Base-by-base conservation (phyloP, 371 early-diverging fungal species). In the Batkoa obscura region DNA sequence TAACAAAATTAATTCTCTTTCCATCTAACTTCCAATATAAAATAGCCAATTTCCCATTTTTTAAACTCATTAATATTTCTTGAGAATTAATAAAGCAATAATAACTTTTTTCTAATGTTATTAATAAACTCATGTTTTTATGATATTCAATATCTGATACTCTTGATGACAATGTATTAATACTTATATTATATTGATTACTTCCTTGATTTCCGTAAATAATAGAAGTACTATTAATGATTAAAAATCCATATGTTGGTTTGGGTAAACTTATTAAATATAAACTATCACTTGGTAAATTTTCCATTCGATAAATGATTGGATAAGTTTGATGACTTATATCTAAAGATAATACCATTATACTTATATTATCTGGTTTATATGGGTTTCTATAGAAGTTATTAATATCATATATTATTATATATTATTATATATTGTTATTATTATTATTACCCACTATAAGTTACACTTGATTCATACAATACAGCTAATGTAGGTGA, bases 401-500 rank as follows among this genome's bases (percentile, higher is more conserved):
- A 37, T 30, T 50, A 31, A 54, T 35, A 3, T 1, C 17, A 55
- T 2, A 30, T 30, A 38, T 8, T 57, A 35, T 37, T 37, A n/a
- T n/a, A n/a, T n/a, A 31, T 3, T 8, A 23, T 10, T 5, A 33
- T 6, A 30, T 33, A n/a, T 4, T 8, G 1, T 37, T 36, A 17
- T 3, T 31, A 23, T 41, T 8, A 43, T 1, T 48, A 66, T 66
- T 80, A 86, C 87, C 92, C 94, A 5, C 90, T 79, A 89, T 90
- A 92, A 17, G 89, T 86, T 46, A 78, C 68, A 48, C 72, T 62
- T 12, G 82, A 70, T 62, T 92, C 86, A 66, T 85, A 93, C 55
- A 98, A 70, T 56, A 95, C 81, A 2, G 94, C 95, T 17, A 98
- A 71, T 1, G 94, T 94, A 2, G 98, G 96, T 65, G 90, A 90